Evolutionary conservation across 148 eudicot species (phyloP).

Genomic region (Silene uniflora): DNA sequence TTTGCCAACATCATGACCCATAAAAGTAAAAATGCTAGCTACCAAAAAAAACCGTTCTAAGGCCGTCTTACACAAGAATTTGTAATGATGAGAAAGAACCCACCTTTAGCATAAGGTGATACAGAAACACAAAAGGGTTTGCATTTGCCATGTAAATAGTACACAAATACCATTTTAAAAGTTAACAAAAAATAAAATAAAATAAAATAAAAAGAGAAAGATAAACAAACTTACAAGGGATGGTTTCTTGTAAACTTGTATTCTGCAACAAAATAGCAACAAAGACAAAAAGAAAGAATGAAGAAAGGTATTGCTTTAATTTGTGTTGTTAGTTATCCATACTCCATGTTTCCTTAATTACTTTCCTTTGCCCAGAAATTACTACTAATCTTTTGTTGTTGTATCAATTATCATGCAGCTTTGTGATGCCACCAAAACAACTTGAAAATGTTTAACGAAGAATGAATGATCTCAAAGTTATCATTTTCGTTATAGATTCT

Average conservation of each 20-base stretch:
- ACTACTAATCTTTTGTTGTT: conserved; percentile 11
- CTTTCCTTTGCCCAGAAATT: conserved; percentile 34
- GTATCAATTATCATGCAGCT: neutral
- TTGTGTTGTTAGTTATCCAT: conserved; percentile 2
- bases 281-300: neutral
- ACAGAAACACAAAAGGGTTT: conserved; percentile 10
- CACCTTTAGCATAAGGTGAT: conserved; percentile 20
- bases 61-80: no score
- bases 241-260: conserved; percentile 14
- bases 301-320: conserved; percentile 32
- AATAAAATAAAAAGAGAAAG: conserved; percentile 1
- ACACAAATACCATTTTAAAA: neutral
- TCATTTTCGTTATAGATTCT: no score
- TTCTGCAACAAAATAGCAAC: neutral
- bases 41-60: no score
- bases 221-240: conserved; percentile 37
- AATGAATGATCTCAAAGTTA: no score
- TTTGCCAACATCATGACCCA: no score
- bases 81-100: conserved; percentile 12
- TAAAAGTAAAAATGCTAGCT: no score
- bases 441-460: no score
- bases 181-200: neutral
- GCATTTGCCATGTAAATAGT: neutral
- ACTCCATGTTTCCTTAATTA: conserved; percentile 25
- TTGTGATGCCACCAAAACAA: neutral